Evolutionary conservation across 108 stramenopile genomes (phyloP).

Genomic region (Skeletonema grethae): DNA sequence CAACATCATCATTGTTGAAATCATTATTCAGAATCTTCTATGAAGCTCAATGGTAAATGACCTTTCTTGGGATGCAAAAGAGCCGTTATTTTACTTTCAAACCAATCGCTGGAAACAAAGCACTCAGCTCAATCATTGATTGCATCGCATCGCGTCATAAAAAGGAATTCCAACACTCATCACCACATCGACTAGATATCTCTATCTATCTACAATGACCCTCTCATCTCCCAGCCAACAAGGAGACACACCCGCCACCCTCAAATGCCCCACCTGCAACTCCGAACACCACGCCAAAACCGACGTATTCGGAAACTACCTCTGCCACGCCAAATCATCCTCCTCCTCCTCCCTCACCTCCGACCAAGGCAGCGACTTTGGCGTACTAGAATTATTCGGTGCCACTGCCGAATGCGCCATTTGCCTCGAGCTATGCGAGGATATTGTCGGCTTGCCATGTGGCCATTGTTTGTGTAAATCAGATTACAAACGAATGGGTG

Average conservation of each 20-base stretch:
- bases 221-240: neutral
- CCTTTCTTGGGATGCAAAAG: too few relatives aligned
- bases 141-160: neutral
- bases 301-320: slow-evolving; percentile 43
- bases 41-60: too few relatives aligned
- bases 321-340: neutral
- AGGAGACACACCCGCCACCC: slow-evolving; percentile 3
- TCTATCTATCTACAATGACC: neutral
- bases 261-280: slow-evolving; percentile 38
- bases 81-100: too few relatives aligned
- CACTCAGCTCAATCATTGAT: too few relatives aligned
- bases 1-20: too few relatives aligned
- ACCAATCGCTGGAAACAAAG: neutral
- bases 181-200: too few relatives aligned
- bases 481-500: slow-evolving; percentile 36
- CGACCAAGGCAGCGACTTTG: slow-evolving; percentile 15
- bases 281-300: slow-evolving; percentile 26
- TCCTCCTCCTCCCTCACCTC: neutral
- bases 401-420: slow-evolving; percentile 30
- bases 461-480: slow-evolving; percentile 37
- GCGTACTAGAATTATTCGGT: slow-evolving; percentile 34
- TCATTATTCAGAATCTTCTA: too few relatives aligned
- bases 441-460: slow-evolving; percentile 25
- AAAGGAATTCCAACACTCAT: neutral
- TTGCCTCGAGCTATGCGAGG: slow-evolving; percentile 21